phyloP scores from a whole-genome alignment of 1,284 basidiomycete species.

The Phellopilus nigrolimitatus region DNA sequence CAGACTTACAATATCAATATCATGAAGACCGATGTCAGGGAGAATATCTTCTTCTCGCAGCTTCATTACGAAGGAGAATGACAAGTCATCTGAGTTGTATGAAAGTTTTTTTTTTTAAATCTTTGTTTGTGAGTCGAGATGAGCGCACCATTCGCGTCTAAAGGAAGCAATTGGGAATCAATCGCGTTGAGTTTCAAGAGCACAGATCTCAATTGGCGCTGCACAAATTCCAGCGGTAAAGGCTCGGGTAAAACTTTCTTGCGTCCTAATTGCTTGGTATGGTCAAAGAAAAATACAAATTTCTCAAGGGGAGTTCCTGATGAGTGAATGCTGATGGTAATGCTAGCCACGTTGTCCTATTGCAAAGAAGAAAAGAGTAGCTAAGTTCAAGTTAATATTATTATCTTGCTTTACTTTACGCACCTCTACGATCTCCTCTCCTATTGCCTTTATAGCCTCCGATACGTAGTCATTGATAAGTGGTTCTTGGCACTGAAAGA shows the following conservation, averaged over 20 bases:
- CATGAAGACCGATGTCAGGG: conserved; percentile 50
- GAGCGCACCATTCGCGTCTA: conserved; percentile 45
- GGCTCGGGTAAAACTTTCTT: conserved; percentile 32
- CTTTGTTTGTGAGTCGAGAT: background rate
- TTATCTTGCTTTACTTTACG: background rate
- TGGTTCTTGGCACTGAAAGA: conserved; percentile 89
- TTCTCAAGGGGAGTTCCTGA: conserved; percentile 1
- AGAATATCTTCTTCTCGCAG: conserved; percentile 66
- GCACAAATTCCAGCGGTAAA: conserved; percentile 58
- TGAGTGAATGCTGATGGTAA: conserved; percentile 10
- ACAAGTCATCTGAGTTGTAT: conserved; percentile 56
- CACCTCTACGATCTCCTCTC: conserved; percentile 58
- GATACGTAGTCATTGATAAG: conserved; percentile 84
- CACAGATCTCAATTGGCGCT: conserved; percentile 80
- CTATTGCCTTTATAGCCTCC: conserved; percentile 69
- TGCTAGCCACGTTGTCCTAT: conserved; percentile 5
- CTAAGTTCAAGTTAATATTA: background rate
- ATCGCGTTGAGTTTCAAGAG: conserved; percentile 80
- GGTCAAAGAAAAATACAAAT: conserved; percentile 33
- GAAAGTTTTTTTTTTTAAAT: too few species aligned
- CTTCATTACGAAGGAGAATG: conserved; percentile 82
- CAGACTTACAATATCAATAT: conserved; percentile 39
- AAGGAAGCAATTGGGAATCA: conserved; percentile 68
- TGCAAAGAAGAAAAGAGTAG: background rate
- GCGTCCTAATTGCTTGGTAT: conserved; percentile 39